Percentiles rank a stretch among this genome's conserved stretches.
phyloP scores from a whole-genome alignment of 441 rosid species.

The Adansonia rubrostipa region DNA sequence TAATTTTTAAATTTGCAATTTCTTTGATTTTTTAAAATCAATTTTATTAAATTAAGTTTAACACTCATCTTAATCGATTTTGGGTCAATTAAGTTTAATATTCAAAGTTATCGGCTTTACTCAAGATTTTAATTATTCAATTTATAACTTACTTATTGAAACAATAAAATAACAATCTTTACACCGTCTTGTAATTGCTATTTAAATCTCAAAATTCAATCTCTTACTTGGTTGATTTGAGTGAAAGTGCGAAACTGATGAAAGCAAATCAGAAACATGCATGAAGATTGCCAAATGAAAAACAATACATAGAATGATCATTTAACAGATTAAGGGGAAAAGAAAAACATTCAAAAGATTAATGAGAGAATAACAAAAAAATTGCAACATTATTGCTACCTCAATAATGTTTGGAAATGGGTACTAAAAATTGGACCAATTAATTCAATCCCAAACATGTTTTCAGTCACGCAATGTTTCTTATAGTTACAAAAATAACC shows the following conservation, averaged over 20 bases:
- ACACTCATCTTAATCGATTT: no score
- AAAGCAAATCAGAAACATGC: neutral
- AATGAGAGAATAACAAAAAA: neutral
- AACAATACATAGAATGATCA: neutral
- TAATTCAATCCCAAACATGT: neutral
- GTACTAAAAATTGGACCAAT: neutral
- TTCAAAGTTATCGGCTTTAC: no score
- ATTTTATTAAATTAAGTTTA: no score
- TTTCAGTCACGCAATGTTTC: neutral
- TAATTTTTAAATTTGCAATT: no score
- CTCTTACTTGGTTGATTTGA: neutral
- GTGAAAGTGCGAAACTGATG: neutral
- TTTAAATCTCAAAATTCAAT: neutral
- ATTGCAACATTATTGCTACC: neutral
- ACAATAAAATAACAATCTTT: no score
- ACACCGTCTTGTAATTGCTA: no score
- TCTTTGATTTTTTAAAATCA: no score
- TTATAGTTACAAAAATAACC: no score
- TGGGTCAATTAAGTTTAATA: no score
- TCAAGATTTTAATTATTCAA: no score
- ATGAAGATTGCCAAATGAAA: neutral
- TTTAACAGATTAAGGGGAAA: neutral
- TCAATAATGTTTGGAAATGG: constrained; percentile 2
- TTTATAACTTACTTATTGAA: no score
- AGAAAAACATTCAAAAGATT: neutral